Evolutionary conservation across 1,284 basidiomycete genomes (phyloP).

Genomic region (Leccinum variabile): DNA sequence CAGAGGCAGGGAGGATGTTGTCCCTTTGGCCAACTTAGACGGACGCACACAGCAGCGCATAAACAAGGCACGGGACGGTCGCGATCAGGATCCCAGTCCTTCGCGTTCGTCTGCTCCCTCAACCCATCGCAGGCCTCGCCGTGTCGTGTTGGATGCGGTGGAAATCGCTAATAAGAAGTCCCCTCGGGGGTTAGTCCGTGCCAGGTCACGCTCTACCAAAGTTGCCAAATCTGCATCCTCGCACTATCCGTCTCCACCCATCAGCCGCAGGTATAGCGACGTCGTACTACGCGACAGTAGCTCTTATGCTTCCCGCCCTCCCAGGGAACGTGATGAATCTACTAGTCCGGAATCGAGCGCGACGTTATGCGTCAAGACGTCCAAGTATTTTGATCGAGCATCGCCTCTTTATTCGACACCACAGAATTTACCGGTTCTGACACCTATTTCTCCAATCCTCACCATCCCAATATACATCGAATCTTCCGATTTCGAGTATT

Average conservation of each 20-base stretch:
- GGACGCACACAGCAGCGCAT: not conserved
- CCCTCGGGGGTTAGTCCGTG: not conserved
- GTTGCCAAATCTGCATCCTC: not conserved
- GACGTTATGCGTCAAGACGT: slow-evolving; percentile 6
- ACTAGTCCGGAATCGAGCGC: not conserved
- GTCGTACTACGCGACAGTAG: not conserved
- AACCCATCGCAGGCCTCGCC: not conserved
- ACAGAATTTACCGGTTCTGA: not conserved
- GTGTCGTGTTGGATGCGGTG: slow-evolving; percentile 17
- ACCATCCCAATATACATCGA: slow-evolving; percentile 5
- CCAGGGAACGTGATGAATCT: not conserved
- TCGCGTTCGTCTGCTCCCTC: not conserved
- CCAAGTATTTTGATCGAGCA: slow-evolving; percentile 24
- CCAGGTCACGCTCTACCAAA: not conserved
- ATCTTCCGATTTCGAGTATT: slow-evolving; percentile 9
- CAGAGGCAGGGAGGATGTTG: too few relatives aligned
- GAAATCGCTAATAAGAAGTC: slow-evolving; percentile 8
- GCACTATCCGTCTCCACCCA: slow-evolving; percentile 14
- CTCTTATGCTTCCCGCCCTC: not conserved
- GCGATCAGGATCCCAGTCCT: not conserved
- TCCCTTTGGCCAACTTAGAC: too few relatives aligned
- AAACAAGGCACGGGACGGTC: not conserved
- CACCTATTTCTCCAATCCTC: slow-evolving; percentile 11
- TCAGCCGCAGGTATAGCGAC: not conserved
- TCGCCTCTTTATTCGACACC: not conserved